These are phyloP conservation scores for Aspergillus saccharolyticus DNA, from an alignment of 495 filamentous ascomycete genomes.

Conservation along the genomic window DNA sequence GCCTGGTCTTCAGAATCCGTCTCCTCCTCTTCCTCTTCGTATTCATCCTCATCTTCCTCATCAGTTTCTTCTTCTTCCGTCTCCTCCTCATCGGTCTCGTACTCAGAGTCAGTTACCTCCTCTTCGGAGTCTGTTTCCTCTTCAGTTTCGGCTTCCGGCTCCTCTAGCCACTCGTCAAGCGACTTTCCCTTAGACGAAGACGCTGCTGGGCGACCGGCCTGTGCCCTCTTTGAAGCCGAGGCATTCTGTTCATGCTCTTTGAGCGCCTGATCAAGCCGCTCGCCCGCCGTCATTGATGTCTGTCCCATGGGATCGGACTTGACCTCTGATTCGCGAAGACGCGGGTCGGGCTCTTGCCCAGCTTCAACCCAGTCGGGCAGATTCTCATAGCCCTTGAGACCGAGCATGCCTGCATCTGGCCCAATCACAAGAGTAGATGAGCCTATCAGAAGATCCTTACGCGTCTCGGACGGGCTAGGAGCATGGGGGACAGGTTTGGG, in stretches of 20 bases:
- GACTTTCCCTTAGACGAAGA: constrained; percentile 55
- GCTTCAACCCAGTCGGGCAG: constrained; percentile 80
- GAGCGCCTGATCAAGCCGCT: constrained; percentile 57
- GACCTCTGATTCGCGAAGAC: constrained; percentile 53
- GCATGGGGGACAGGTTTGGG: constrained; percentile 90
- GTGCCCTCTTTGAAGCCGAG: constrained; percentile 15
- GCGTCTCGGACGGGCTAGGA: constrained; percentile 74
- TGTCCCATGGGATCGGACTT: constrained; percentile 24
- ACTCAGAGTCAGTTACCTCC: constrained; percentile 42
- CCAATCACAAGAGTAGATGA: constrained; percentile 81
- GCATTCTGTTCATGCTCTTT: constrained; percentile 33
- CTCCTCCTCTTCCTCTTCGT: constrained; percentile 15
- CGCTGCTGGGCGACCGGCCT: constrained; percentile 12
- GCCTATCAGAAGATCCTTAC: constrained; percentile 71
- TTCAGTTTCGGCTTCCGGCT: constrained; percentile 44
- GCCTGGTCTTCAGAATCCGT: constrained; percentile 17
- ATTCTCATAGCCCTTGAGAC: constrained; percentile 68
- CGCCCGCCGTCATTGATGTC: constrained; percentile 52
- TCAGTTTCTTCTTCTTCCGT: constrained; percentile 13
- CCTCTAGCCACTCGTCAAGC: constrained; percentile 81
- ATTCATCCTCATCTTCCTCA: constrained; percentile 11
- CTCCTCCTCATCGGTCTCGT: constrained; percentile 40
- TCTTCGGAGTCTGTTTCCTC: constrained; percentile 48
- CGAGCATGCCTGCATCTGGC: constrained; percentile 62
- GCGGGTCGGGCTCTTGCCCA: constrained; percentile 73